Conservation (phyloP, 1,284 basidiomycete species). For the Trichosporon ovoides region DNA sequence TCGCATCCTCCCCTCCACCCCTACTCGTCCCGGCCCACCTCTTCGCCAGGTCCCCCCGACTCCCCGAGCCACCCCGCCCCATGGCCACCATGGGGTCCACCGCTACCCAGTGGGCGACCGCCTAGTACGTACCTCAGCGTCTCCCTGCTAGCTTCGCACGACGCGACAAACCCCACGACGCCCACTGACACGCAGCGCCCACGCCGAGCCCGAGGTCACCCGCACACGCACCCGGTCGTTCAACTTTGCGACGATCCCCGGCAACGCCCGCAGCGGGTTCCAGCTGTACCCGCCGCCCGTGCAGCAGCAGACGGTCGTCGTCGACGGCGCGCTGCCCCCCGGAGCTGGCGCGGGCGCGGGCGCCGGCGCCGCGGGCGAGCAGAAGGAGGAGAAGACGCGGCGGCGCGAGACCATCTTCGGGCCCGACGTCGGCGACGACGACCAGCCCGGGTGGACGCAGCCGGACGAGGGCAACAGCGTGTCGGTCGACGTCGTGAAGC, state of each 20-base stretch:
- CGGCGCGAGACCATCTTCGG: conserved; percentile 63
- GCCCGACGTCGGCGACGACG: conserved; percentile 61
- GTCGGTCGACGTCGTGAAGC: conserved; percentile 67
- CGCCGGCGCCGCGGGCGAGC: neutral
- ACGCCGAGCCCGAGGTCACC: neutral
- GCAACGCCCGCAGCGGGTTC: neutral
- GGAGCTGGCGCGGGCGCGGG: neutral
- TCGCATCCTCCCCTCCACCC: too few relatives aligned
- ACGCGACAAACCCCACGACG: neutral
- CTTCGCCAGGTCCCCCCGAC: too few relatives aligned
- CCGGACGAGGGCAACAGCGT: conserved; percentile 52
- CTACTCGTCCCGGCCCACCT: too few relatives aligned
- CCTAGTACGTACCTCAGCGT: neutral
- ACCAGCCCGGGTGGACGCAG: conserved; percentile 45
- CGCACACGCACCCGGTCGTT: neutral
- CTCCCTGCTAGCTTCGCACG: neutral
- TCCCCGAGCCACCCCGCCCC: neutral
- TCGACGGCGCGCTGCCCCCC: conserved; percentile 31
- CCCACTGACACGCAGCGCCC: neutral
- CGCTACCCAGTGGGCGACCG: neutral
- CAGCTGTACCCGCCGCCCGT: neutral
- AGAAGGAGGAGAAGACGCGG: conserved; percentile 47
- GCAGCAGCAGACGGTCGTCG: conserved; percentile 26
- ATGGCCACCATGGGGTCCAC: neutral
- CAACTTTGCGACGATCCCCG: neutral